Evolutionary conservation across 768 basidiomycete species (phyloP).

Genomic region (Lentinula raphanica): DNA sequence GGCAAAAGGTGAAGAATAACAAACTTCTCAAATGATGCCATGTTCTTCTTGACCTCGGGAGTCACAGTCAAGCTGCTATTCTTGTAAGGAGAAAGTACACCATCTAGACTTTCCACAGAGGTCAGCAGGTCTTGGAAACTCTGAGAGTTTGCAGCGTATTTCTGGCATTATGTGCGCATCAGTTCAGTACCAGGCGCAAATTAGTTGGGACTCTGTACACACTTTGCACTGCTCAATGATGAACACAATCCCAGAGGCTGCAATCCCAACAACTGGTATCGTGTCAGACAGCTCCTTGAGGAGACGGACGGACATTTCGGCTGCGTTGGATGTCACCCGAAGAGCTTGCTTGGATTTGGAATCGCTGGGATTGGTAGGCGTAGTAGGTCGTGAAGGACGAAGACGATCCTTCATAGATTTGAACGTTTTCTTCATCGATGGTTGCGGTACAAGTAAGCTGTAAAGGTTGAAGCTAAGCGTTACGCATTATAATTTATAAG

Average conservation of each 20-base stretch:
- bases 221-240: conserved; percentile 1
- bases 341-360: neutral
- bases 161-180: neutral
- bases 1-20: no score
- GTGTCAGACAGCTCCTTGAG: conserved; percentile 1
- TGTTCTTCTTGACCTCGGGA: neutral
- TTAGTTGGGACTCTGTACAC: neutral
- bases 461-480: no score
- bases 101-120: neutral
- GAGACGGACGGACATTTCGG: neutral
- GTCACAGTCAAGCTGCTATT: neutral
- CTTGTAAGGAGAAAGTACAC: neutral
- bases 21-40: neutral
- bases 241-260: neutral
- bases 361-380: no score
- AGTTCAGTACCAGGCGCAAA: neutral
- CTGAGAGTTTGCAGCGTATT: neutral
- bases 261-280: neutral
- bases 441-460: no score
- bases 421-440: conserved; percentile 1
- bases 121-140: neutral
- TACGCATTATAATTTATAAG: no score
- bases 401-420: neutral
- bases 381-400: no score
- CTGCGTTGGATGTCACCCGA: neutral